Evolutionary conservation across 2,329 filamentous ascomycete species (phyloP).

Genomic region (Xylaria arbuscula): DNA sequence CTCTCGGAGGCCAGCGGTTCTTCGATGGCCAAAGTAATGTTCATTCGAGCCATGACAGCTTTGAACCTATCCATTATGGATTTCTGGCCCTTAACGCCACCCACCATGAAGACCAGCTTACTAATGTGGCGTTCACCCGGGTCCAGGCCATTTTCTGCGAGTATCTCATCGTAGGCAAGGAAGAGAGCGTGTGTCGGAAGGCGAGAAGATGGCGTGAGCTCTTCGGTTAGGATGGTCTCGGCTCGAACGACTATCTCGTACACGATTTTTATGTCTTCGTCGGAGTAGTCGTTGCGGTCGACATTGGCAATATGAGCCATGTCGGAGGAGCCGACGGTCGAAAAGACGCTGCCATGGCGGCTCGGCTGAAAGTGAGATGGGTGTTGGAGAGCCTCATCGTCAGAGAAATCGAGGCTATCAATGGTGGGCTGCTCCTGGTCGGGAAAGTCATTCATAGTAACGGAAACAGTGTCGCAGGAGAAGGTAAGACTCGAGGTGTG

Average conservation of each 20-base stretch:
- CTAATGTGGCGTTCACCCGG: slow-evolving; percentile 81
- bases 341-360: slow-evolving; percentile 34
- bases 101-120: slow-evolving; percentile 82
- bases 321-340: slow-evolving; percentile 35
- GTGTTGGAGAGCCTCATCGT: slow-evolving; percentile 35
- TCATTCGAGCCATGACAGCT: slow-evolving; percentile 73
- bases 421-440: slow-evolving; percentile 34
- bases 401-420: slow-evolving; percentile 41
- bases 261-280: slow-evolving; percentile 77
- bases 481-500: slow-evolving; percentile 30
- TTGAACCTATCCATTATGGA: slow-evolving; percentile 77
- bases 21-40: slow-evolving; percentile 75
- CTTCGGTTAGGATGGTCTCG: slow-evolving; percentile 68
- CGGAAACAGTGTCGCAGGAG: slow-evolving; percentile 35
- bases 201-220: slow-evolving; percentile 68
- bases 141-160: slow-evolving; percentile 76
- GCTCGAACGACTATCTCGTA: slow-evolving; percentile 80
- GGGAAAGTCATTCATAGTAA: slow-evolving; percentile 34
- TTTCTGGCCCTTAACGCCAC: slow-evolving; percentile 68
- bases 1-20: slow-evolving; percentile 14
- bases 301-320: slow-evolving; percentile 26
- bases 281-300: slow-evolving; percentile 45
- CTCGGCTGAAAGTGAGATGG: slow-evolving; percentile 10
- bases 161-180: slow-evolving; percentile 79
- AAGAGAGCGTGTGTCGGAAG: slow-evolving; percentile 83